Conservation (phyloP, 2,329 filamentous ascomycete species). For the Trichocomaceae sp. region DNA sequence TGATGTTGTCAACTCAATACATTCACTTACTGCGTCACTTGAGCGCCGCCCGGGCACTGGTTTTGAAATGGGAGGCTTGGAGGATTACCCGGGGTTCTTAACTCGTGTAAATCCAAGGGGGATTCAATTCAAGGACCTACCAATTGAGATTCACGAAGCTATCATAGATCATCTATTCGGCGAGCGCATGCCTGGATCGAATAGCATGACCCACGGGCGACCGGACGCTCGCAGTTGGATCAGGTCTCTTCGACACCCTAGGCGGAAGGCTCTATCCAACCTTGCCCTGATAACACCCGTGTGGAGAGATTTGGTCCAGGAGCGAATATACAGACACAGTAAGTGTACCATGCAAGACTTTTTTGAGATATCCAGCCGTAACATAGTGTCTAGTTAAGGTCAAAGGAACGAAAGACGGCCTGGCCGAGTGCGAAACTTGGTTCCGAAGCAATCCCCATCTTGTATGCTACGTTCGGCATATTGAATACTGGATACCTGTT, state of each 20-base stretch:
- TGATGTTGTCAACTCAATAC: constrained; percentile 13
- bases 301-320: constrained; percentile 65
- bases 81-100: constrained; percentile 12
- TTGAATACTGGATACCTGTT: constrained; percentile 73
- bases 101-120: constrained; percentile 14
- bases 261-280: constrained; percentile 60
- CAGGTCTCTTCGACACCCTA: constrained; percentile 59
- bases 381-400: constrained; percentile 51
- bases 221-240: constrained; percentile 53
- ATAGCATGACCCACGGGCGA: constrained; percentile 50
- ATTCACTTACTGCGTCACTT: constrained; percentile 18
- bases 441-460: constrained; percentile 56
- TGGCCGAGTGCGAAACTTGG: constrained; percentile 55
- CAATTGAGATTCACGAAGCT: constrained; percentile 64
- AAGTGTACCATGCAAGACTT: constrained; percentile 15
- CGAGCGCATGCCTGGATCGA: constrained; percentile 56
- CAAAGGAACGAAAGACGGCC: constrained; percentile 60
- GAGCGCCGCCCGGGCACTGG: constrained; percentile 19
- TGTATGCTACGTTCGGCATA: constrained; percentile 59
- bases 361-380: neutral
- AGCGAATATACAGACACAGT: constrained; percentile 64
- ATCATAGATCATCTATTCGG: constrained; percentile 67
- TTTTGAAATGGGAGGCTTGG: constrained; percentile 24
- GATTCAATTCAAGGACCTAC: constrained; percentile 42
- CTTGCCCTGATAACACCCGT: constrained; percentile 52